Evolutionary conservation across 2,329 filamentous ascomycete genomes (phyloP).

Genomic region (Fusarium hainanense): DNA sequence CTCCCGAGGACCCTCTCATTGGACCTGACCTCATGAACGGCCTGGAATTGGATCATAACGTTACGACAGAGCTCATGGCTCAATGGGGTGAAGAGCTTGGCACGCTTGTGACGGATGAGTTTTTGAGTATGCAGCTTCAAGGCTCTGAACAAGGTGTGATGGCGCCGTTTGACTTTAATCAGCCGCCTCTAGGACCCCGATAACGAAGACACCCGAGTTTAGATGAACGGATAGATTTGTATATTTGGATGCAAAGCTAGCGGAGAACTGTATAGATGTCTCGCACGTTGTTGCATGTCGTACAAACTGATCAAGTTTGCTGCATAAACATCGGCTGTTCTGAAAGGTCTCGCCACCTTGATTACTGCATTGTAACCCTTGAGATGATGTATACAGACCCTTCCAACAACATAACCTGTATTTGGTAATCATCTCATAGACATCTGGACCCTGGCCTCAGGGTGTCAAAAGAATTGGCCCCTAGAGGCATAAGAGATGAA

Average conservation of each 20-base stretch:
- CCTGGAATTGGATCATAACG: slow-evolving; percentile 43
- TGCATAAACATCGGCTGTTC: neutral
- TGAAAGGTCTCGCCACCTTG: neutral
- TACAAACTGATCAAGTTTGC: neutral
- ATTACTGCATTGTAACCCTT: neutral
- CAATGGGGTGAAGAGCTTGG: slow-evolving; percentile 48
- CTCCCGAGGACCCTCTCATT: slow-evolving; percentile 49
- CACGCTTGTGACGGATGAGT: slow-evolving; percentile 51
- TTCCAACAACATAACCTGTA: neutral
- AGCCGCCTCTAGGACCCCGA: slow-evolving; percentile 32
- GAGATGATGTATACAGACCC: neutral
- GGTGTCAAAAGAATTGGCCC: too few relatives aligned
- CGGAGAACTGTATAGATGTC: neutral
- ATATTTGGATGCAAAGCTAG: neutral
- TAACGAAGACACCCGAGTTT: neutral
- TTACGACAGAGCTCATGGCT: slow-evolving; percentile 45
- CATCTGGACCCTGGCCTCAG: neutral
- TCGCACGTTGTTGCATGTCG: neutral
- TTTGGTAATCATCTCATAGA: neutral
- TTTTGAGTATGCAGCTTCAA: slow-evolving; percentile 50
- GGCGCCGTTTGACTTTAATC: slow-evolving; percentile 49
- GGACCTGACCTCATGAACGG: slow-evolving; percentile 51
- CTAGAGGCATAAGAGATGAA: too few relatives aligned
- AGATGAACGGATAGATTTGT: neutral
- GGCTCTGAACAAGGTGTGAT: slow-evolving; percentile 41